phyloP scores from a whole-genome alignment of 1,139 yeast species.

The Yamadazyma jaroonii region DNA sequence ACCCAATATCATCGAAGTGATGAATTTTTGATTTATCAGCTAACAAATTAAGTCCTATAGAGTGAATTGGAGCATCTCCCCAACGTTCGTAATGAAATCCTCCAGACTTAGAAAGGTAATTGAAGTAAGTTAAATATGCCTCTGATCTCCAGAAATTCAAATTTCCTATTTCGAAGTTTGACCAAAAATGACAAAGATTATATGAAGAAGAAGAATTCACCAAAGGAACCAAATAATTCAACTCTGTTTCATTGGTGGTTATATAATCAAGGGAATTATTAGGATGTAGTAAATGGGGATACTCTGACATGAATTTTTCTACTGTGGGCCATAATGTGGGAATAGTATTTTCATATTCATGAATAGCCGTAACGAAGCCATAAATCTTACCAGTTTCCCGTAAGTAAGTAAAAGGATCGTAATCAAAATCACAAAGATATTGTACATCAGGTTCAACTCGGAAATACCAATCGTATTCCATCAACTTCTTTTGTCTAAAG shows the following conservation, averaged over 20 bases:
- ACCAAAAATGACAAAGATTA: conserved; percentile 94
- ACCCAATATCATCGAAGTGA: conserved; percentile 91
- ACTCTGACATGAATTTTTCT: conserved; percentile 54
- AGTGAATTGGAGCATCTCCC: conserved; percentile 99
- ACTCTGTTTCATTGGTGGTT: conserved; percentile 53
- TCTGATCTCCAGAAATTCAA: conserved; percentile 76
- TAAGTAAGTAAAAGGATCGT: conserved; percentile 42
- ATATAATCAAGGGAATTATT: conserved; percentile 69
- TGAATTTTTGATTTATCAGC: conserved; percentile 69
- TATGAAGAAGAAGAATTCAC: conserved; percentile 48
- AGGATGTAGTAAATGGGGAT: conserved; percentile 65
- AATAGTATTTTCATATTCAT: conserved; percentile 48
- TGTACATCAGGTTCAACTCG: conserved; percentile 48
- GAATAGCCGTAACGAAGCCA: conserved; percentile 44
- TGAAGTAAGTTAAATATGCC: conserved; percentile 65
- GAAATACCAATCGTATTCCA: conserved; percentile 44
- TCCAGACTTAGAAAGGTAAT: conserved; percentile 66
- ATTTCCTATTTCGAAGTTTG: conserved; percentile 86
- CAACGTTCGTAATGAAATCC: conserved; percentile 92
- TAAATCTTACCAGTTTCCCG: conserved; percentile 35
- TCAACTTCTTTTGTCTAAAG: conserved; percentile 37
- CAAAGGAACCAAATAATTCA: conserved; percentile 20
- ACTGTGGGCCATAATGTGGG: conserved; percentile 79
- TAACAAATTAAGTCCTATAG: conserved; percentile 68
- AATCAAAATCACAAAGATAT: conserved; percentile 48